phyloP scores from a whole-genome alignment of 139 green algal genomes.

The Asterochloris erici region DNA sequence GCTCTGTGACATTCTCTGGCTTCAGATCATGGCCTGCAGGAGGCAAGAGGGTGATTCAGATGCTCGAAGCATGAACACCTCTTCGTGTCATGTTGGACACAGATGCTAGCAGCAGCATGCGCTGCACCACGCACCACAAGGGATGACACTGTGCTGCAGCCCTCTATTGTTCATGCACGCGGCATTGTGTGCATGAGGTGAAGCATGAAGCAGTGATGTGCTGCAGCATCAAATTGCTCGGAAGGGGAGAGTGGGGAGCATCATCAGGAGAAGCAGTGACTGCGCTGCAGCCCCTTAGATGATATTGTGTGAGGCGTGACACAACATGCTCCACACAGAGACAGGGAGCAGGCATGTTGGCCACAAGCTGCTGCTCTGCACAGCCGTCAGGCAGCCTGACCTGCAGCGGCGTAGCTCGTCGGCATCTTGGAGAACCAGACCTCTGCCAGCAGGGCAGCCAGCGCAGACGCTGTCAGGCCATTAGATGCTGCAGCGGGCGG shows the following conservation, averaged over 20 bases:
- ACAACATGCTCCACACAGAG: background rate
- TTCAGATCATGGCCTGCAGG: conserved; percentile 14
- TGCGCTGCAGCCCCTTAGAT: background rate
- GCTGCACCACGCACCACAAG: background rate
- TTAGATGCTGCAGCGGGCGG: background rate
- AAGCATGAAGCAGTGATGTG: background rate
- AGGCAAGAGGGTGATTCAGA: background rate
- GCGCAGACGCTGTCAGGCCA: conserved; percentile 1
- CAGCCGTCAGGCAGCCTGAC: background rate
- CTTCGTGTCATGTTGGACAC: background rate
- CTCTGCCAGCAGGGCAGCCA: conserved; percentile 24
- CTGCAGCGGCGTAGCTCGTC: conserved; percentile 8
- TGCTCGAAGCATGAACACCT: background rate
- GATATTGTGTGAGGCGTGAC: background rate
- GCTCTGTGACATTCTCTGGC: conserved; percentile 16
- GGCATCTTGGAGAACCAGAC: conserved; percentile 13
- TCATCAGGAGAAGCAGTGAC: background rate
- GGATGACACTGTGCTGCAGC: background rate
- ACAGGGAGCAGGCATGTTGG: background rate
- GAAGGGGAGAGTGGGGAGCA: background rate
- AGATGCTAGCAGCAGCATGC: background rate
- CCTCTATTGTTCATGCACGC: background rate
- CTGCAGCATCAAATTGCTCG: background rate
- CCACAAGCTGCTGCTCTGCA: background rate
- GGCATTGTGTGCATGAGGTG: background rate